Evolutionary conservation across 129 eudicot species (phyloP).

Genomic region (Logfia minima): DNA sequence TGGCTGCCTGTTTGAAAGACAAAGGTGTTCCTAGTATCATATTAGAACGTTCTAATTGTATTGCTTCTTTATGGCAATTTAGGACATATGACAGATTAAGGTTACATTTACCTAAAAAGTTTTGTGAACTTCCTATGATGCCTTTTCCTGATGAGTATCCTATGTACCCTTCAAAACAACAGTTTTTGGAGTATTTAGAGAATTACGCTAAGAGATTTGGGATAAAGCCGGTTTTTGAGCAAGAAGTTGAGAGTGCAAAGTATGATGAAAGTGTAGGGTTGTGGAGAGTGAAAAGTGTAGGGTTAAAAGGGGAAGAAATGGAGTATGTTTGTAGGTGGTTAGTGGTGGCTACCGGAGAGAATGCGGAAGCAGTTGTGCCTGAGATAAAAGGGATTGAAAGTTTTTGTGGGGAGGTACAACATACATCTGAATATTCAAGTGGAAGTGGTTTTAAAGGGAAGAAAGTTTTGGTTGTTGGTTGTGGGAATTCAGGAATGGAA

Average conservation of each 20-base stretch:
- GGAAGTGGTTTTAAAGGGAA: slow-evolving; percentile 65
- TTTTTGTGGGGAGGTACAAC: slow-evolving; percentile 59
- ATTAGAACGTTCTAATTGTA: slow-evolving; percentile 66
- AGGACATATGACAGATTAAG: slow-evolving; percentile 76
- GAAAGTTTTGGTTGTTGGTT: slow-evolving; percentile 86
- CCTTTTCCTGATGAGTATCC: slow-evolving; percentile 67
- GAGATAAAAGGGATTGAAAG: slow-evolving; percentile 62
- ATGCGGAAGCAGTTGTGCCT: slow-evolving; percentile 91
- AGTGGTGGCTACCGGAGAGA: slow-evolving; percentile 96
- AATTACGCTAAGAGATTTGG: slow-evolving; percentile 56
- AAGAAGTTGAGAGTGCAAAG: slow-evolving; percentile 59
- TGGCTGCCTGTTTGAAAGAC: slow-evolving; percentile 66
- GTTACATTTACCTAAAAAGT: slow-evolving; percentile 79
- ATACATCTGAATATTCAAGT: slow-evolving; percentile 71
- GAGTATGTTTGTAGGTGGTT: slow-evolving; percentile 90
- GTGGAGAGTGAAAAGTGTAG: slow-evolving; percentile 69
- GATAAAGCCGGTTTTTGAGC: slow-evolving; percentile 64
- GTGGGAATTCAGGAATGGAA: slow-evolving; percentile 99
- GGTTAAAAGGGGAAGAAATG: slow-evolving; percentile 35
- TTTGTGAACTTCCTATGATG: slow-evolving; percentile 96
- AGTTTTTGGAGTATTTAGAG: slow-evolving; percentile 70
- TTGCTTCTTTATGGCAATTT: slow-evolving; percentile 90
- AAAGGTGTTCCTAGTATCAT: slow-evolving; percentile 59
- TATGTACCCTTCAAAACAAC: slow-evolving; percentile 72
- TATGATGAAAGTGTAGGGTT: slow-evolving; percentile 54